Conservation (phyloP, 23 red algal species). For the Chondrus crispus region DNA sequence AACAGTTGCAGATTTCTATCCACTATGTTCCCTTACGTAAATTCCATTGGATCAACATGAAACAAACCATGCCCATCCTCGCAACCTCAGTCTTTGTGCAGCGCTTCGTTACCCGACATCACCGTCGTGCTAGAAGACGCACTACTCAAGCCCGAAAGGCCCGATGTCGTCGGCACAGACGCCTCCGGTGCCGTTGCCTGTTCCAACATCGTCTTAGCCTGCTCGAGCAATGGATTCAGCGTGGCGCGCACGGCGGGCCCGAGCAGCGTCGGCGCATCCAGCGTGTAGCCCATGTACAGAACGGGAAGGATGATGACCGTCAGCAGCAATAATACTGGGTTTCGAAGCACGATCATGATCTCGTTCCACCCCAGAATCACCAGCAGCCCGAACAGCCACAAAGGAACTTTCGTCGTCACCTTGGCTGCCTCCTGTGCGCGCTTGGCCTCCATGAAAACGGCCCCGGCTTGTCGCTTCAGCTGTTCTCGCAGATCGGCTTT, state of each 20-base stretch:
- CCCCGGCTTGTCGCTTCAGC: conserved; percentile 64
- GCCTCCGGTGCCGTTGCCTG: not conserved
- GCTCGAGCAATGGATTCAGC: conserved; percentile 34
- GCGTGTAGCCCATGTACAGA: conserved; percentile 44
- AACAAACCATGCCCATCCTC: too few relatives aligned
- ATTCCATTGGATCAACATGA: too few relatives aligned
- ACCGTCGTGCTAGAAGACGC: too few relatives aligned
- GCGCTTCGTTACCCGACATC: too few relatives aligned
- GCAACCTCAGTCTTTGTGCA: too few relatives aligned
- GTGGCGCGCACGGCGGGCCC: conserved; percentile 43
- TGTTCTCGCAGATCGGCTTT: conserved; percentile 38
- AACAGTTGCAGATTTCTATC: too few relatives aligned
- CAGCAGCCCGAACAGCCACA: conserved; percentile 63
- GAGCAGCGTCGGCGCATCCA: conserved; percentile 39
- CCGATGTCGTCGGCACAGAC: too few relatives aligned
- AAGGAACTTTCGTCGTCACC: conserved; percentile 68
- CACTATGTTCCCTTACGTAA: too few relatives aligned
- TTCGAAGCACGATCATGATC: conserved; percentile 61
- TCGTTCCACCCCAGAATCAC: conserved; percentile 94
- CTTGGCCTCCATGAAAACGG: conserved; percentile 82
- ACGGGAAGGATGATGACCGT: conserved; percentile 62
- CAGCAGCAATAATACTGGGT: conserved; percentile 70
- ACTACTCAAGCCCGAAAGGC: too few relatives aligned
- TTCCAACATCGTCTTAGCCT: conserved; percentile 21
- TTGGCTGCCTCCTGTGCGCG: conserved; percentile 86